These are phyloP conservation scores for Arthrobotrys sinensis DNA, from an alignment of 2,329 filamentous ascomycete species.

Conservation along the genomic window DNA sequence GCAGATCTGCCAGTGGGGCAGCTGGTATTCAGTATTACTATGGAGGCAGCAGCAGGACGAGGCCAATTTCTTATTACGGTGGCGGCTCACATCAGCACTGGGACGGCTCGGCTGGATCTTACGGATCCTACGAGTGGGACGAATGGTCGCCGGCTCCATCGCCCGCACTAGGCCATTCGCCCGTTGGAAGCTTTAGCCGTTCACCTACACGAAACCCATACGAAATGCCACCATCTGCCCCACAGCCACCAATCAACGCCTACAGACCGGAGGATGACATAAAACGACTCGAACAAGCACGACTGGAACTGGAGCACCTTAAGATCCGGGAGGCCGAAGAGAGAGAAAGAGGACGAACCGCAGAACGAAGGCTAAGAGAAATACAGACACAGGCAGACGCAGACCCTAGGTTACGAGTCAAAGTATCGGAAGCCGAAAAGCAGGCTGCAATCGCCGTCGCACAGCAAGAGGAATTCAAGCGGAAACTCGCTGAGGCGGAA, in stretches of 20 bases:
- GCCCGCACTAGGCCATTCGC: constrained; percentile 47
- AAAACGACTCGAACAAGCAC: constrained; percentile 49
- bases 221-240: constrained; percentile 48
- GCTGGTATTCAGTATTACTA: constrained; percentile 57
- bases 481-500: constrained; percentile 53
- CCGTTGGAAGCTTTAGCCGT: constrained; percentile 57
- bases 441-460: constrained; percentile 60
- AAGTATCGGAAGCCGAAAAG: constrained; percentile 60
- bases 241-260: constrained; percentile 49
- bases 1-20: constrained; percentile 42
- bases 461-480: constrained; percentile 55
- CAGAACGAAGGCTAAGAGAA: constrained; percentile 61
- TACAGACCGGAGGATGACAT: constrained; percentile 51
- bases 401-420: constrained; percentile 54
- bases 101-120: constrained; percentile 55
- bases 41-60: constrained; percentile 37
- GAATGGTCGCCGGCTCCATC: constrained; percentile 51
- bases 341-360: constrained; percentile 56
- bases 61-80: constrained; percentile 54
- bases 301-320: constrained; percentile 54
- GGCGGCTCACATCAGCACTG: constrained; percentile 40
- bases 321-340: constrained; percentile 55
- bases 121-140: constrained; percentile 56
- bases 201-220: constrained; percentile 53
- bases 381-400: constrained; percentile 60